These are phyloP conservation scores for Nemania sp. DNA, from an alignment of 2,329 filamentous ascomycete species.

Conservation along the genomic window DNA sequence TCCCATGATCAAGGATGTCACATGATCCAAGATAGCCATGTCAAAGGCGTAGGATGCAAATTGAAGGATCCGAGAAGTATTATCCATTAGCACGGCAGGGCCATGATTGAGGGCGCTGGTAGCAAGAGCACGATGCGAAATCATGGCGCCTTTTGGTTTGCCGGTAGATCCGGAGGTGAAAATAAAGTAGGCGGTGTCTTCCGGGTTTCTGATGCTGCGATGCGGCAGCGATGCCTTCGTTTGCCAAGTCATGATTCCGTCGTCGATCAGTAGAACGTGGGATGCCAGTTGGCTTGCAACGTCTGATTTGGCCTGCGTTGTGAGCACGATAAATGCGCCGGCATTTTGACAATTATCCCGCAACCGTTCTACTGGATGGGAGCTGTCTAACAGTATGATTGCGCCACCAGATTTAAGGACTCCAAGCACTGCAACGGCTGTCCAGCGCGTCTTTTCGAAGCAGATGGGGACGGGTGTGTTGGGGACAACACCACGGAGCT, in stretches of 20 bases:
- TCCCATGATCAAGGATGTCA: constrained; percentile 42
- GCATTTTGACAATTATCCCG: constrained; percentile 19
- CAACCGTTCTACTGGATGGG: constrained; percentile 30
- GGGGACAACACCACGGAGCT: constrained; percentile 6
- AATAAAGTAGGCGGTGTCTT: constrained; percentile 42
- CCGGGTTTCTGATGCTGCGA: not conserved
- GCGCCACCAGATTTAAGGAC: constrained; percentile 36
- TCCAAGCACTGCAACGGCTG: constrained; percentile 29
- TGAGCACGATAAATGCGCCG: constrained; percentile 12
- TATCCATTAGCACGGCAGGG: constrained; percentile 11
- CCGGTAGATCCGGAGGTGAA: constrained; percentile 55
- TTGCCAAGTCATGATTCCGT: not conserved
- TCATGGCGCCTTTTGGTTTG: constrained; percentile 52
- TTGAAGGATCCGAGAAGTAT: constrained; percentile 24
- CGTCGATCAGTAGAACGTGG: constrained; percentile 1
- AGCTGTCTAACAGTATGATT: constrained; percentile 33
- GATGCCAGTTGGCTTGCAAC: not conserved
- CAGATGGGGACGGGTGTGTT: constrained; percentile 26
- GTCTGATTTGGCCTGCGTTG: not conserved
- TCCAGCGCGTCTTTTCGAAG: constrained; percentile 30
- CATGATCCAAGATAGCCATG: constrained; percentile 42
- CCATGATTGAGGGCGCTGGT: not conserved
- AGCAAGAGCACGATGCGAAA: constrained; percentile 19
- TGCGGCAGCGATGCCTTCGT: not conserved
- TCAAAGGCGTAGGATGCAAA: constrained; percentile 44